Base-by-base conservation (phyloP, 306 rosid species). In the Carpinus viminea region DNA sequence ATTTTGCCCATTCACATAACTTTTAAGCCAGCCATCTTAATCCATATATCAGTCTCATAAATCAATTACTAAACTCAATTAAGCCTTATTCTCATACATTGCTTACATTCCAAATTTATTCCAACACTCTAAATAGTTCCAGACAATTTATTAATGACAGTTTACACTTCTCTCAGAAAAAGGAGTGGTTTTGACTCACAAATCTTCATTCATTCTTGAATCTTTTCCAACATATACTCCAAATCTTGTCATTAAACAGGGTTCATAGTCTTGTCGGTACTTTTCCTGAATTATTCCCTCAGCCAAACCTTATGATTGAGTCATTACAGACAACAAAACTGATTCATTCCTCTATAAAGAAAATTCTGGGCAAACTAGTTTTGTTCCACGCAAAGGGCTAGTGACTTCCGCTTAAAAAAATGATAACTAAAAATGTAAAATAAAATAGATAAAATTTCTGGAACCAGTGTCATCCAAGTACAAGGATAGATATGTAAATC, bases 101-200 rank as follows among this genome's bases (percentile, higher is more conserved):
- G 45, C 45, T 5, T 7, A 41, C 43, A 18, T 10, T 64, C 28
- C 78, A 75, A 77, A 64, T 28, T 50, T 8, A 36, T 68, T 73
- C 12, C 47, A 38, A 7, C 12, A 47, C 10, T 31, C 11, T 48
- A 48, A 9, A 31, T 17, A 56, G 28, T 34, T 48, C 36, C 46
- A 38, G 74, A 73, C 50, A 73, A 66, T 47, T 64, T 76, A 54
- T 46, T 15, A 57, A 48, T 18, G 56, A 48, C 3, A 64, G 12
- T 12, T 65, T 28, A 26, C 8, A 43, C 34, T 47, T 68, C 53
- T 56, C 59, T 43, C 53, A 9, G 24, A 41, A 41, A 41, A 41
- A 7, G 45, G 45, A 41, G 45, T 41, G 45, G 45, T 5, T 41
- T 41, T 41, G 45, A 41, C 8, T 41, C 45, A 6, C 45, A 41